Conservation (phyloP, 352 stramenopile genomes). For the Globisporangium irregulare region DNA sequence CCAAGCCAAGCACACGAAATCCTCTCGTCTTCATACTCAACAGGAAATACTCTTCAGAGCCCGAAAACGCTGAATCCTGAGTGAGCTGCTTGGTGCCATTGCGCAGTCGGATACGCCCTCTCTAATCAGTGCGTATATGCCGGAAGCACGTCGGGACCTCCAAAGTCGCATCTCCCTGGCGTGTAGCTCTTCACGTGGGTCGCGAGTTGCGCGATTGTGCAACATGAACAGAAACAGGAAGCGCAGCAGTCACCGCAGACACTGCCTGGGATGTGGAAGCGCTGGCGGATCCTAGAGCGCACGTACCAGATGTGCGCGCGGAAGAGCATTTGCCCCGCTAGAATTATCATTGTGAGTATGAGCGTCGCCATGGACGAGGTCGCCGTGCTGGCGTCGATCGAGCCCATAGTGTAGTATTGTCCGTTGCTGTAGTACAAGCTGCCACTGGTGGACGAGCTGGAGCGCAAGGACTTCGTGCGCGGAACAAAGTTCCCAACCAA, state of each 20-base stretch:
- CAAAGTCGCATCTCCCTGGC: background rate
- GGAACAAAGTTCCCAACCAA: background rate
- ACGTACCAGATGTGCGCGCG: background rate
- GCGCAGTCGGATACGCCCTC: too few relatives aligned
- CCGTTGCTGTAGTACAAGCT: background rate
- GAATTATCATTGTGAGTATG: background rate
- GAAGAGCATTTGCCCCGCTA: background rate
- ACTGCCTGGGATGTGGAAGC: background rate
- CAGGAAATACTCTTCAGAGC: too few relatives aligned
- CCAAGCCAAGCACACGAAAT: too few relatives aligned
- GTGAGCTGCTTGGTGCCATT: too few relatives aligned
- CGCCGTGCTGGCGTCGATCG: background rate
- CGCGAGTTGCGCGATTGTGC: background rate
- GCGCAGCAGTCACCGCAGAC: background rate
- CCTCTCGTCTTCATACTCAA: too few relatives aligned
- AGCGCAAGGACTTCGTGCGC: background rate
- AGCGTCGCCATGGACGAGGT: background rate
- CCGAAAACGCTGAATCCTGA: too few relatives aligned
- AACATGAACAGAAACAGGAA: background rate
- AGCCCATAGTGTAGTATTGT: background rate
- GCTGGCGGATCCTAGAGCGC: background rate
- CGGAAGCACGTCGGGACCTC: background rate
- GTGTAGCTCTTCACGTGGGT: conserved; percentile 2
- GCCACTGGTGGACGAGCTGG: background rate
- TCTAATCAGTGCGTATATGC: background rate